Evolutionary conservation across 1,139 yeast genomes (phyloP).

Genomic region (Suhomyces bokatorum): DNA sequence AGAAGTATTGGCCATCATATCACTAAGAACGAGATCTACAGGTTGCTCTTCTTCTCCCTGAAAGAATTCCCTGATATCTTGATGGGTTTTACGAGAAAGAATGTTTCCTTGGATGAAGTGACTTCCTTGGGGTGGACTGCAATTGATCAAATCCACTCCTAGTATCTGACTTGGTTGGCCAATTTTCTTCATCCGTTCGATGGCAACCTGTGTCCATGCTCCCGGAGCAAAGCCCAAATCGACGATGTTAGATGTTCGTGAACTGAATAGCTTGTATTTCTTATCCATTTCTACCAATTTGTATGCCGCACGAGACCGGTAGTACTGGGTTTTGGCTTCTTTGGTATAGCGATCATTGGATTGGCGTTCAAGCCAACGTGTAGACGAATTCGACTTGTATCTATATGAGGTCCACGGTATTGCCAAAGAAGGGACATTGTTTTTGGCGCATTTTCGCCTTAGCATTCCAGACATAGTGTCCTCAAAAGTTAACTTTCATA

Average conservation of each 20-base stretch:
- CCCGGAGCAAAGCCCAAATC: slow-evolving; percentile 66
- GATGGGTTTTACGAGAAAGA: slow-evolving; percentile 35
- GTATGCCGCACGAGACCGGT: slow-evolving; percentile 87
- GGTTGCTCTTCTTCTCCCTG: slow-evolving; percentile 6
- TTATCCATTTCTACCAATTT: slow-evolving; percentile 73
- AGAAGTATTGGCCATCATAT: slow-evolving; percentile 51
- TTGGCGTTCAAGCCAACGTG: slow-evolving; percentile 75
- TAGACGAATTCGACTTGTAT: slow-evolving; percentile 49
- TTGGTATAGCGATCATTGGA: slow-evolving; percentile 60
- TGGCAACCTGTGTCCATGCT: slow-evolving; percentile 50
- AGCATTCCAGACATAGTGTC: no score
- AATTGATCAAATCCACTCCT: slow-evolving; percentile 44
- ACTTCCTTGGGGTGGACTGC: slow-evolving; percentile 43
- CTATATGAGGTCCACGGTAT: slow-evolving; percentile 1
- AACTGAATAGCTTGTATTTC: slow-evolving; percentile 57
- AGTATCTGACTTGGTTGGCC: slow-evolving; percentile 24
- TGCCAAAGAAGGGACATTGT: no score
- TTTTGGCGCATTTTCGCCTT: no score
- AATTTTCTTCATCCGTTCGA: slow-evolving; percentile 24
- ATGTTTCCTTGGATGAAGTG: slow-evolving; percentile 46
- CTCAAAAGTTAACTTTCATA: no score
- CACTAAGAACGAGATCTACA: slow-evolving; percentile 43
- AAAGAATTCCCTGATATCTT: slow-evolving; percentile 24
- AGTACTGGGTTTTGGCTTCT: slow-evolving; percentile 63
- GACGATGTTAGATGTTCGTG: slow-evolving; percentile 55